phyloP scores from a whole-genome alignment of 1,139 yeast species.

The Candida pseudocylindracea region DNA sequence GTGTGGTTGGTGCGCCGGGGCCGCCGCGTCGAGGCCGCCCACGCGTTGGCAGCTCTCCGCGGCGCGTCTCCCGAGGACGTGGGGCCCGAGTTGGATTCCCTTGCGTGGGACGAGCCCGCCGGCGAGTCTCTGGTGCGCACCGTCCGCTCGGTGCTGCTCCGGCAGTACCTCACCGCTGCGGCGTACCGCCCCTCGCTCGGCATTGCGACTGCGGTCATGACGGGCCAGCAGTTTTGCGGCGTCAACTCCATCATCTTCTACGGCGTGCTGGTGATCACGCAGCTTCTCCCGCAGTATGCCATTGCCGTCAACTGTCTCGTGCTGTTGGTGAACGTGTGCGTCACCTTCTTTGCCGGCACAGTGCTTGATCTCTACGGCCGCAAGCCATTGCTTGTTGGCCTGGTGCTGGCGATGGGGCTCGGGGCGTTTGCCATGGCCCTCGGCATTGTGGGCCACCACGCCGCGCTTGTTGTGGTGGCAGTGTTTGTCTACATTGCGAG shows the following conservation, averaged over 20 bases:
- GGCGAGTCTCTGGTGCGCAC: too few species aligned
- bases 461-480: conserved; percentile 36
- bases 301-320: conserved; percentile 51
- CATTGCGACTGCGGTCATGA: conserved; percentile 52
- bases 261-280: conserved; percentile 63
- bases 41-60: too few species aligned
- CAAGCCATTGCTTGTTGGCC: conserved; percentile 40
- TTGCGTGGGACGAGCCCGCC: too few species aligned
- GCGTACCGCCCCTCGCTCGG: conserved; percentile 33
- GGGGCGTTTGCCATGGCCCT: conserved; percentile 40
- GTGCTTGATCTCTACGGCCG: conserved; percentile 39
- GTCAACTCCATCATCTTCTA: conserved; percentile 81
- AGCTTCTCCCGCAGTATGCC: conserved; percentile 48
- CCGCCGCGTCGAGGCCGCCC: too few species aligned
- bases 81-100: too few species aligned
- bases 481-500: conserved; percentile 57
- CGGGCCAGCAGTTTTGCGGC: conserved; percentile 86
- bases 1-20: too few species aligned
- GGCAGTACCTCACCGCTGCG: conserved; percentile 24
- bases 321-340: conserved; percentile 45
- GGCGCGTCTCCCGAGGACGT: too few species aligned
- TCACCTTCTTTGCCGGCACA: conserved; percentile 53
- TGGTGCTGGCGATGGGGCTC: conserved; percentile 50
- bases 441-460: conserved; percentile 30
- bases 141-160: conserved; percentile 6